Evolutionary conservation across 805 yeast genomes (phyloP), one percentile per base, ranked within the genome.

Genomic region (Ogataea methanolica): DNA sequence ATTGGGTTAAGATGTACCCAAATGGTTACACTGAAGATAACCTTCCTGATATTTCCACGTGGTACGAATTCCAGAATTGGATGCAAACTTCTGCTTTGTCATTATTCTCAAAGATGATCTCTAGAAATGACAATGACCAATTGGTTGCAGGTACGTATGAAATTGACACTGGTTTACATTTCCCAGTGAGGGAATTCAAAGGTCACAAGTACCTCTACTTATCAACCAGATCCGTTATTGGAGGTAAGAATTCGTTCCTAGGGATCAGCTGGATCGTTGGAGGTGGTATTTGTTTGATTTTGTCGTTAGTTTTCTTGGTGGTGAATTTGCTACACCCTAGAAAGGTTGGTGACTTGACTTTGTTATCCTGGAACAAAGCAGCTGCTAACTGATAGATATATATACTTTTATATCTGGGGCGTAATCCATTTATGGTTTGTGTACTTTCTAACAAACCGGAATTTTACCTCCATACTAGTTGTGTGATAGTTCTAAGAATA

Each of bases 31-130:
- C 82, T 6, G 78, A 76, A 23, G 74, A 75, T 0, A 86, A 85
- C 60, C 43, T 87, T 42, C 94, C 94, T 5, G 87, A 86, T 60
- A 62, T 87, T 33, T 71, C 82, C 2, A 65, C 70, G 8, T 82
- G 88, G 88, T 79, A 75, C 49, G 83, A 81, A 50, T 76, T 87
- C 51, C 92, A 86, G 58, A 87, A 86, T 56, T 87, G 95, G 95
- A 86, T 87, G 92, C 76, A 88, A 51, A 82, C 92, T 2, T 82
- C 91, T 6, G 94, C 88, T 0, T 71, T 87, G 50, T 77, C 91
- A 16, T 69, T 73, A 19, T 84, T 84, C 62, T 77, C 82, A 53
- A 86, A 85, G 63, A 65, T 87, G 63, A 79, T 80, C 11, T 72
- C 79, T 45, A 74, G 87, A 61, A 85, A 85, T 59, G 82, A 78